Evolutionary conservation across 208 protist species (phyloP), one percentile per base, ranked within the genome.

Genomic region (Strigomonas culicis): DNA sequence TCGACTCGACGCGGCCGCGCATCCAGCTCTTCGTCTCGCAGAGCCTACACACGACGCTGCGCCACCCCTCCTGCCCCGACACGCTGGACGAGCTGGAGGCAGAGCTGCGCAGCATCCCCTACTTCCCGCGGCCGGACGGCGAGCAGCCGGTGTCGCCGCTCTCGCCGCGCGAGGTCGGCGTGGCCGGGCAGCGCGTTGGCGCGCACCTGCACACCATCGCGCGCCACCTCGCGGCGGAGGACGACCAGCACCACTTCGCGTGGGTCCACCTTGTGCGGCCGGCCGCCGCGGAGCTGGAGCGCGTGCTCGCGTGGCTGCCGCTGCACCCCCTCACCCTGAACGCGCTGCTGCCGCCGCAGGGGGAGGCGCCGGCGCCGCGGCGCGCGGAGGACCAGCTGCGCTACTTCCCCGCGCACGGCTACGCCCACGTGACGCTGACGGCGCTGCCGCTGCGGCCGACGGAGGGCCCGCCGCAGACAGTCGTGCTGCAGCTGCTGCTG

Each of bases 351-450:
- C 21, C 25, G 10, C 1, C 1, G 13, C 15, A 43, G n/a, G 15
- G 11, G 22, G 41, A 47, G 25, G 2, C 0, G 6, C 41, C n/a
- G 25, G 21, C 30, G 49, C 11, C 0, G 28, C 31, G 1, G 43
- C 32, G 47, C 17, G 24, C 11, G 10, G 61, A 73, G 39, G 78
- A 85, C 57, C 58, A 66, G 21, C 34, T 86, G 24, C 79, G 85
- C 63, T 88, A 81, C 76, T 88, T 79, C 57, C 82, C 78, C 0
- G 51, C 78, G 0, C 70, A 85, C 51, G 72, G 78, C 31, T 88
- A 85, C 69, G 65, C 67, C 10, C 63, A 76, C 22, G 43, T 84
- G 21, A 66, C 66, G n/a, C 50, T 84, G 41, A 76, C 66, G 44
- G 76, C 72, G 17, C 53, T 63, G 57, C 36, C 65, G 32, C 30